A percentile compares a stretch with the other conserved stretches of the same genome.
These are phyloP conservation scores for Phaeosphaeria sp. DNA, from an alignment of 2,329 filamentous ascomycete species.

Conservation along the genomic window DNA sequence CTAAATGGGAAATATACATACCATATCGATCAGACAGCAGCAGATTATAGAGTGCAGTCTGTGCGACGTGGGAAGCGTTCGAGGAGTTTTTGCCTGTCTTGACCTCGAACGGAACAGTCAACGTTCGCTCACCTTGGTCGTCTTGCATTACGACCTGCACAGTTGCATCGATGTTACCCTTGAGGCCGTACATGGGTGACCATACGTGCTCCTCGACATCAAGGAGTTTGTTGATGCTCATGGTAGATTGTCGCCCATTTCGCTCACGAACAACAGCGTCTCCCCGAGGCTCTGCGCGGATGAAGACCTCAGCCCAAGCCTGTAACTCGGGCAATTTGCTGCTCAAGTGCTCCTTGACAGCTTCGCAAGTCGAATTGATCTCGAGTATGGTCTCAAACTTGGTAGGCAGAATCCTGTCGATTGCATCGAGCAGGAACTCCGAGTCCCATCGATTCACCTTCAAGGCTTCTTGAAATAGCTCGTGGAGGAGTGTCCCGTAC, in stretches of 20 bases:
- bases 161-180: conserved; percentile 97
- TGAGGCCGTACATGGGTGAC: conserved; percentile 96
- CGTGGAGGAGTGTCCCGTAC: conserved; percentile 92
- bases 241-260: conserved; percentile 74
- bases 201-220: conserved; percentile 98
- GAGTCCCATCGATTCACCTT: conserved; percentile 82
- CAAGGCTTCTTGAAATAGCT: conserved; percentile 91
- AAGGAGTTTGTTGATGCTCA: conserved; percentile 91
- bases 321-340: conserved; percentile 84
- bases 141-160: conserved; percentile 86
- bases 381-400: conserved; percentile 91
- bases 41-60: conserved; percentile 93
- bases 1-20: conserved; percentile 36
- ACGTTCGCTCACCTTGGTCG: conserved; percentile 66
- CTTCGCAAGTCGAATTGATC: conserved; percentile 75
- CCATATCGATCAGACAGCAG: conserved; percentile 90
- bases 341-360: conserved; percentile 79
- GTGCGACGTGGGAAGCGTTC: conserved; percentile 83
- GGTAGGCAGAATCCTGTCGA: conserved; percentile 72
- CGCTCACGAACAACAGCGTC: conserved; percentile 80
- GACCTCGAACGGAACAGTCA: conserved; percentile 92
- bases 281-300: conserved; percentile 72
- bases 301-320: conserved; percentile 82
- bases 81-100: conserved; percentile 87
- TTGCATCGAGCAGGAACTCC: conserved; percentile 68